Evolutionary conservation across 2,329 filamentous ascomycete species (phyloP).

Genomic region (Hymenoscyphus linearis): DNA sequence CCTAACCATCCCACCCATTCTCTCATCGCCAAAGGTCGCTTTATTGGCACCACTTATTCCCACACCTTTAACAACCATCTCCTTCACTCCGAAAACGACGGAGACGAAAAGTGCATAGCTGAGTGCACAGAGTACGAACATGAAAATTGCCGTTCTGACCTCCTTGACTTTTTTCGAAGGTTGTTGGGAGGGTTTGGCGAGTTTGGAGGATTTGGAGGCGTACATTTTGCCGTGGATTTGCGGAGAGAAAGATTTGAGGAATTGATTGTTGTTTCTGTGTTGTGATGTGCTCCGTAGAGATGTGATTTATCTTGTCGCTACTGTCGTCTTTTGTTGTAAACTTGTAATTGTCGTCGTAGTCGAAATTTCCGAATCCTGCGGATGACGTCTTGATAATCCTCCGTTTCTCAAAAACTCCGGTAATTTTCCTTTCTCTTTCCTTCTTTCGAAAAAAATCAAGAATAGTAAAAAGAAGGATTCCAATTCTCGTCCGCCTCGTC

Average conservation of each 20-base stretch:
- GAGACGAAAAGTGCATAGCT: slow-evolving; percentile 5
- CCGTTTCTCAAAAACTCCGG: background rate
- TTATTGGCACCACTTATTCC: background rate
- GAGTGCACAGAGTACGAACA: slow-evolving; percentile 4
- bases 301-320: background rate
- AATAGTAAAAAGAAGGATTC: background rate
- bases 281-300: no score
- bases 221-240: background rate
- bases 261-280: background rate
- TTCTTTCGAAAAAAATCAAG: background rate
- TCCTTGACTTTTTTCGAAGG: background rate
- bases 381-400: background rate
- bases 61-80: background rate
- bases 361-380: background rate
- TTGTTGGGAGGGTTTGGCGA: background rate
- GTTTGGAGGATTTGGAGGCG: background rate
- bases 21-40: background rate
- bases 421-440: background rate
- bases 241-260: background rate
- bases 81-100: slow-evolving; percentile 2
- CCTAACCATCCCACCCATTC: slow-evolving; percentile 1
- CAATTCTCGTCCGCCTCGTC: background rate
- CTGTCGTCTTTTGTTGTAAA: no score
- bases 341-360: background rate
- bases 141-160: slow-evolving; percentile 1